A percentile compares a stretch with the other conserved stretches of the same genome.
Conservation (phyloP, 192 early-diverging fungal genomes). For the Linnemannia zychae region DNA sequence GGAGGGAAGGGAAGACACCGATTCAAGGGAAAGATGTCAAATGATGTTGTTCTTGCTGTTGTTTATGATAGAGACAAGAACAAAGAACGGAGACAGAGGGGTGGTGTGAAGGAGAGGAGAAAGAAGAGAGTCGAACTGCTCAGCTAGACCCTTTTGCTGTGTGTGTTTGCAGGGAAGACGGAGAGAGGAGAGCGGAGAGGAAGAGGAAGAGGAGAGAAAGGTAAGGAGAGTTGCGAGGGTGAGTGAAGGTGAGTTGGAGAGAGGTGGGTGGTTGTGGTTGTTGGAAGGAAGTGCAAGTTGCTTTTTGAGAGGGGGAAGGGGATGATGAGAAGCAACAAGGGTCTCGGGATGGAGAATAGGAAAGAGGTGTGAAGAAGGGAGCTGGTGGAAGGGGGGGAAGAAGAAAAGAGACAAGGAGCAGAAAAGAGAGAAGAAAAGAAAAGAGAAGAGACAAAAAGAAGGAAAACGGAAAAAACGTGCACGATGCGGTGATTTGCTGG, state of each 20-base stretch:
- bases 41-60: neutral
- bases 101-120: neutral
- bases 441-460: neutral
- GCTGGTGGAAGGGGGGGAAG: neutral
- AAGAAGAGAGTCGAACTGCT: neutral
- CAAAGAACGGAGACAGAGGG: neutral
- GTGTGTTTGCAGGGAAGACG: neutral
- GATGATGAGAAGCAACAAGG: neutral
- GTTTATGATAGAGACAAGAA: neutral
- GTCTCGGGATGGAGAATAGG: neutral
- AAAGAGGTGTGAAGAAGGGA: neutral
- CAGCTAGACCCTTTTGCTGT: neutral
- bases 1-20: neutral
- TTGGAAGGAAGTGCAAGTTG: neutral
- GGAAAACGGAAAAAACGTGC: neutral
- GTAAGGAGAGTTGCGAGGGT: neutral
- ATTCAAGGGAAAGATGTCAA: neutral
- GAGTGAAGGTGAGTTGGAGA: neutral
- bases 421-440: neutral
- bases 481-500: neutral
- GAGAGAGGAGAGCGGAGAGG: neutral
- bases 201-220: neutral
- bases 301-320: neutral
- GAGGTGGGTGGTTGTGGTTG: neutral
- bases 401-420: neutral